These are phyloP conservation scores for Hansenula lynferdii DNA, from an alignment of 1,139 yeast species.

Conservation along the genomic window DNA sequence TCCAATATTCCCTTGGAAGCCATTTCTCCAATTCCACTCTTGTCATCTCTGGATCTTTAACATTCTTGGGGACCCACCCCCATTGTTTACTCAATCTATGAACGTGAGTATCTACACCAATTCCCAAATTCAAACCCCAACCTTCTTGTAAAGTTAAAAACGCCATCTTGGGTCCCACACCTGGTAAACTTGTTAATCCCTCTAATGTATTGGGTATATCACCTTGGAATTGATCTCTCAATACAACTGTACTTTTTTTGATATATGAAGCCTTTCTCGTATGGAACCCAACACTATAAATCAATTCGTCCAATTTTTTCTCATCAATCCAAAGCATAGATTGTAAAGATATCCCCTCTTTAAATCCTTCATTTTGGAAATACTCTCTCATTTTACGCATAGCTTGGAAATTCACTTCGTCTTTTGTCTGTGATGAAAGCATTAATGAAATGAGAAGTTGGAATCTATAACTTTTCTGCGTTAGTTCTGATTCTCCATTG, in stretches of 20 bases:
- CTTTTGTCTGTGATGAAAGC: slow-evolving; percentile 92
- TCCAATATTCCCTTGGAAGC: slow-evolving; percentile 75
- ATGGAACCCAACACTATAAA: slow-evolving; percentile 87
- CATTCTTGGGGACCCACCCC: slow-evolving; percentile 60
- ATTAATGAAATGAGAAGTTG: slow-evolving; percentile 76
- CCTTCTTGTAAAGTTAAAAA: slow-evolving; percentile 75
- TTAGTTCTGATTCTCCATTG: slow-evolving; percentile 24
- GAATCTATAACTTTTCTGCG: slow-evolving; percentile 52
- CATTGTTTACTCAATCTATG: slow-evolving; percentile 79
- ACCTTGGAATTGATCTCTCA: slow-evolving; percentile 46
- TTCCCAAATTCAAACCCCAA: slow-evolving; percentile 72
- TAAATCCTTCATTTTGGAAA: slow-evolving; percentile 33
- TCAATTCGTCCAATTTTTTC: slow-evolving; percentile 53
- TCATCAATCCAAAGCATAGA: slow-evolving; percentile 50
- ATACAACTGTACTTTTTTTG: slow-evolving; percentile 52
- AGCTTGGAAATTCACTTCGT: slow-evolving; percentile 75
- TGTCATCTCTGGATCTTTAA: slow-evolving; percentile 71
- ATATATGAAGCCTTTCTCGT: slow-evolving; percentile 70
- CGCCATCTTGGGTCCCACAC: slow-evolving; percentile 98
- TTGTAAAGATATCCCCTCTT: slow-evolving; percentile 36
- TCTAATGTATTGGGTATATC: slow-evolving; percentile 70
- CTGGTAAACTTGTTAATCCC: slow-evolving; percentile 70
- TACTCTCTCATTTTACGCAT: slow-evolving; percentile 53
- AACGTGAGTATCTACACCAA: slow-evolving; percentile 93
- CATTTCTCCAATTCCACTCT: slow-evolving; percentile 64